Evolutionary conservation across 2,329 filamentous ascomycete species (phyloP).

Genomic region (Aspergillus terreus): DNA sequence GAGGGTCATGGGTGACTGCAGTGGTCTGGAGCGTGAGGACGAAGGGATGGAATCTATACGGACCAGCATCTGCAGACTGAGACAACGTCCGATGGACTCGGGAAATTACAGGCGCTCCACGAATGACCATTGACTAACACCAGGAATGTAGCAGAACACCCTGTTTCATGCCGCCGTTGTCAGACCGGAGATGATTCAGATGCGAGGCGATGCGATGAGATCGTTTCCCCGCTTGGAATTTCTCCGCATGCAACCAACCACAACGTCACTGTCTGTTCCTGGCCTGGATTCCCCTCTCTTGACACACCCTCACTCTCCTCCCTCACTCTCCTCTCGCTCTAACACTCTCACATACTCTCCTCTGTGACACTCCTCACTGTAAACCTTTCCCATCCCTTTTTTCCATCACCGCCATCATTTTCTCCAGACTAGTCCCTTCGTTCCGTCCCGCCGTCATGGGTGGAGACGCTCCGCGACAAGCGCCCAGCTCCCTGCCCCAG

Average conservation of each 20-base stretch:
- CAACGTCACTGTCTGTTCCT: slow-evolving; percentile 16
- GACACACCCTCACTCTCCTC: background rate
- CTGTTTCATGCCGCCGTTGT: too few species aligned
- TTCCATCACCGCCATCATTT: background rate
- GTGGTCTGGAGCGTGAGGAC: background rate
- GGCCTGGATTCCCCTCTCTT: slow-evolving; percentile 12
- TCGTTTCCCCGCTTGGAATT: background rate
- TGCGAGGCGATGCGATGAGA: too few species aligned
- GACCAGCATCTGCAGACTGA: background rate
- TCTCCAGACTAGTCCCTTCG: background rate
- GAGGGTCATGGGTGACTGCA: too few species aligned
- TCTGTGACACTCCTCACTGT: background rate
- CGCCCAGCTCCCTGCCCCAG: slow-evolving; percentile 46
- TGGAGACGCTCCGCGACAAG: slow-evolving; percentile 26
- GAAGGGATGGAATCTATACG: background rate
- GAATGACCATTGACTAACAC: too few species aligned
- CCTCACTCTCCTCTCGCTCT: background rate
- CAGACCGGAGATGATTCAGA: too few species aligned
- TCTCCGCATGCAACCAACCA: slow-evolving; percentile 4
- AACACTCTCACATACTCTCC: background rate
- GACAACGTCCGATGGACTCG: background rate
- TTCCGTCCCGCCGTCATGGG: slow-evolving; percentile 15
- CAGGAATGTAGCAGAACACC: too few species aligned
- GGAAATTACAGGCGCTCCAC: background rate
- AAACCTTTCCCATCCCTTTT: background rate